Evolutionary conservation across 179 eudicot species (phyloP), one percentile per base, ranked within the genome.

Genomic region (Silene coronaria): DNA sequence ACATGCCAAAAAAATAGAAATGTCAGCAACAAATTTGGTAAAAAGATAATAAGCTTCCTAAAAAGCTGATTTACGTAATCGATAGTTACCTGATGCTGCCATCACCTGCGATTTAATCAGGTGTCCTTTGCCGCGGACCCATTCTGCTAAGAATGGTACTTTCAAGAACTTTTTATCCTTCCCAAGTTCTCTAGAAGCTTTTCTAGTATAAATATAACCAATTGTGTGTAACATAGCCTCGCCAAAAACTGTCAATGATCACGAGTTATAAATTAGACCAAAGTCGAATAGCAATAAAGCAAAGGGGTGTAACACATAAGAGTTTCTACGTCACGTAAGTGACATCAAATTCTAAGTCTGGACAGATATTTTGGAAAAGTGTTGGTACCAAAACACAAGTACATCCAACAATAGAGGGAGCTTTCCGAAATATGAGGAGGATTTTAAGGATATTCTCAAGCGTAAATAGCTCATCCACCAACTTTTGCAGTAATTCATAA

Each of bases 71-170:
- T 4, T 27, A 71, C 12, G 30, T n/a, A n/a, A 11, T 12, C 23
- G n/a, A 71, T 38, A 17, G 42, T 67, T 84, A 94, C 98, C 98
- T 82, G 94, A 88, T 80, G 98, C 94, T 58, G 97, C 97, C 81
- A 83, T 84, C 78, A 88, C 93, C 73, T 94, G 96, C n/a, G 98
- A 92, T 73, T 89, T 94, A 78, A 93, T 88, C 76, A 77, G 79
- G 82, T 94, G 98, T 61, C 96, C 93, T 85, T 92, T 94, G 81
- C 90, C 96, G 74, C 98, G 84, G 6, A 92, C 96, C 98, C 98
- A 94, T 82, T 94, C 98, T 38, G 97, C 97, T 78, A 92, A 28
- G 86, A 87, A 94, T 62, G 98, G 97, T 60, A 92, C 98, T 81
- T 82, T 89, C 82, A 94, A 80, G 70, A 65, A 89, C 59, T 87